phyloP scores from a whole-genome alignment of 1,284 basidiomycete genomes.

The Leccinum subrobustum region DNA sequence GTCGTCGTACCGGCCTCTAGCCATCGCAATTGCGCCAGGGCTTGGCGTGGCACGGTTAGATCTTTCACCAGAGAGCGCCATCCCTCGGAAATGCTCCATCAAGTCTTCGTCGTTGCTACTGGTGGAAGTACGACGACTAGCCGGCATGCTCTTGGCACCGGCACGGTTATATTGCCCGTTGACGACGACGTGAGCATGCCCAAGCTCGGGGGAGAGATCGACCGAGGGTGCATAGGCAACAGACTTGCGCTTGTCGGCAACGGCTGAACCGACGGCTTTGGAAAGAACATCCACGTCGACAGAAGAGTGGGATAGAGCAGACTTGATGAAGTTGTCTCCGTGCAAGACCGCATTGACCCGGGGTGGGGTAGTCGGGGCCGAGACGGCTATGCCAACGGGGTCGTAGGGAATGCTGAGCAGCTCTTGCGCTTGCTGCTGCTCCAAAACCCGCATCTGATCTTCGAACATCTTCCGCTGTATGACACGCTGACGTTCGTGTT shows the following conservation, averaged over 20 bases:
- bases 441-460: conserved; percentile 89
- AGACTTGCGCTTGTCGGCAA: conserved; percentile 76
- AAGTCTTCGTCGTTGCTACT: conserved; percentile 79
- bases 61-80: conserved; percentile 62
- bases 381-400: conserved; percentile 60
- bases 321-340: conserved; percentile 46
- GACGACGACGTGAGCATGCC: conserved; percentile 33
- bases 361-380: conserved; percentile 80
- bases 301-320: conserved; percentile 44
- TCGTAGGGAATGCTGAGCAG: conserved; percentile 58
- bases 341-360: conserved; percentile 66
- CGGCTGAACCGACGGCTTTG: conserved; percentile 61
- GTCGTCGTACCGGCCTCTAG: conserved; percentile 47
- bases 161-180: conserved; percentile 62
- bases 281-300: conserved; percentile 61
- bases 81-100: conserved; percentile 67
- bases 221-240: conserved; percentile 75
- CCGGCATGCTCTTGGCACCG: conserved; percentile 86
- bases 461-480: conserved; percentile 89
- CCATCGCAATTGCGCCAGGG: conserved; percentile 45
- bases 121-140: conserved; percentile 78
- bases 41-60: conserved; percentile 53
- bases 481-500: conserved; percentile 85
- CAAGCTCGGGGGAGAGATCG: conserved; percentile 41
- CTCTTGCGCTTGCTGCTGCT: conserved; percentile 44